These are phyloP conservation scores for Ramaria sp. DNA, from an alignment of 768 basidiomycete genomes.

Conservation along the genomic window DNA sequence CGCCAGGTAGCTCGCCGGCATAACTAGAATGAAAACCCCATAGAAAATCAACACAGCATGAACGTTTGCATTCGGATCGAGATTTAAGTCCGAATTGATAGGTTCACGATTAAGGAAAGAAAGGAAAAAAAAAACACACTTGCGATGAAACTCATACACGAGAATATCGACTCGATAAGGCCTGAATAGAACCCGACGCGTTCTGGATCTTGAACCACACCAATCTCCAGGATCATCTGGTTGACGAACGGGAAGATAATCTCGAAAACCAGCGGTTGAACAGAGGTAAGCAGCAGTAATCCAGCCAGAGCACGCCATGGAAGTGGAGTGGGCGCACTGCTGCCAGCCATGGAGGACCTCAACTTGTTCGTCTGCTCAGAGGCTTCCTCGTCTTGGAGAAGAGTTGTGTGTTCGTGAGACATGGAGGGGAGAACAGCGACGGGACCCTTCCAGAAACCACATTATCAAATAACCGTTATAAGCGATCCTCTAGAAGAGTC, in stretches of 20 bases:
- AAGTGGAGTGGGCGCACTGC: conserved; percentile 9
- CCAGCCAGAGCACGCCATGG: conserved; percentile 9
- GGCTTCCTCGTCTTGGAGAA: neutral
- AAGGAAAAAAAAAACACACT: too few relatives aligned
- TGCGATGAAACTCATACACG: conserved; percentile 6
- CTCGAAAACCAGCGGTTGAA: conserved; percentile 12
- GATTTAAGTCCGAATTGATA: too few relatives aligned
- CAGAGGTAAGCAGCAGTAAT: conserved; percentile 4
- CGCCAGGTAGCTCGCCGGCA: conserved; percentile 7
- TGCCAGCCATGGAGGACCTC: neutral
- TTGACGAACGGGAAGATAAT: conserved; percentile 8
- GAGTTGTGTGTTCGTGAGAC: neutral
- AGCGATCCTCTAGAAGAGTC: neutral
- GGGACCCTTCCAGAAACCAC: neutral
- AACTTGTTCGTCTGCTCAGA: neutral
- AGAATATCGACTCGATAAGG: conserved; percentile 10
- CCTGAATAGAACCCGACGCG: conserved; percentile 15
- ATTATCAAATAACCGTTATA: neutral
- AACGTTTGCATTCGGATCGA: too few relatives aligned
- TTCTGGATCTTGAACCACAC: conserved; percentile 14
- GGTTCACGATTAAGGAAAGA: too few relatives aligned
- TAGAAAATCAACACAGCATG: neutral
- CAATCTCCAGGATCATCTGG: conserved; percentile 15
- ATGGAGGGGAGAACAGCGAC: neutral
- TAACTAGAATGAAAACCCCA: neutral